phyloP scores from a whole-genome alignment of 1,139 yeast genomes.

The Kurtzmaniella quercitrusa region DNA sequence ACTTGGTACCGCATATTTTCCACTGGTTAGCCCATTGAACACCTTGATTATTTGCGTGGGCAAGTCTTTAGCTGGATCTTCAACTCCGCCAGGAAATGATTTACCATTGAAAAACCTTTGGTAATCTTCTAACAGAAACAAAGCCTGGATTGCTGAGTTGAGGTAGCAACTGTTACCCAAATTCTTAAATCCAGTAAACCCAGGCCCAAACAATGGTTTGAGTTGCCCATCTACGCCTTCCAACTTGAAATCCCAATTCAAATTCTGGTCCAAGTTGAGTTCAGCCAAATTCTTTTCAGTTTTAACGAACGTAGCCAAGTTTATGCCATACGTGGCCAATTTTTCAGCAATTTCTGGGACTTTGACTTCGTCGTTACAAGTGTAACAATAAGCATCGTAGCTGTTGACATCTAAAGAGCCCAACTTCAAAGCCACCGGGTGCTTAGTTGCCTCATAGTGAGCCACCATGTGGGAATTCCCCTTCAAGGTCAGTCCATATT shows the following conservation, averaged over 20 bases:
- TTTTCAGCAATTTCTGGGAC: conserved; percentile 56
- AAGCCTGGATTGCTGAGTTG: conserved; percentile 73
- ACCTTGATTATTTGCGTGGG: conserved; percentile 71
- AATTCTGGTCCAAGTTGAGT: conserved; percentile 84
- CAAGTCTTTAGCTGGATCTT: conserved; percentile 61
- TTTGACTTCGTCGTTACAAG: conserved; percentile 82
- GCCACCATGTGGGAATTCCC: conserved; percentile 88
- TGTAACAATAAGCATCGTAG: conserved; percentile 82
- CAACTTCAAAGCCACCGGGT: conserved; percentile 81
- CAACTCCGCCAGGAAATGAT: conserved; percentile 22
- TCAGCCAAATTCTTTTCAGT: conserved; percentile 88
- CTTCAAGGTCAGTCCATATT: conserved; percentile 79
- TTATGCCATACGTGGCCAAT: conserved; percentile 64
- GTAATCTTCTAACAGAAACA: conserved; percentile 42
- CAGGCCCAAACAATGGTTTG: conserved; percentile 61
- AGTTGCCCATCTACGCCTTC: conserved; percentile 69
- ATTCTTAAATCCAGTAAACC: conserved; percentile 77
- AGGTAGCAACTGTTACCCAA: conserved; percentile 92
- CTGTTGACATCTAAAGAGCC: conserved; percentile 63
- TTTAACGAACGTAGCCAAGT: conserved; percentile 49
- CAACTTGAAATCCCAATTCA: conserved; percentile 89
- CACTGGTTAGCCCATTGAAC: conserved; percentile 75
- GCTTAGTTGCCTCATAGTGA: conserved; percentile 54
- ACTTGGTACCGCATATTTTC: conserved; percentile 61
- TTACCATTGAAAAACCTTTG: conserved; percentile 25